These are phyloP conservation scores for Populus trichocarpa DNA, from an alignment of 441 rosid genomes.

Conservation along the genomic window DNA sequence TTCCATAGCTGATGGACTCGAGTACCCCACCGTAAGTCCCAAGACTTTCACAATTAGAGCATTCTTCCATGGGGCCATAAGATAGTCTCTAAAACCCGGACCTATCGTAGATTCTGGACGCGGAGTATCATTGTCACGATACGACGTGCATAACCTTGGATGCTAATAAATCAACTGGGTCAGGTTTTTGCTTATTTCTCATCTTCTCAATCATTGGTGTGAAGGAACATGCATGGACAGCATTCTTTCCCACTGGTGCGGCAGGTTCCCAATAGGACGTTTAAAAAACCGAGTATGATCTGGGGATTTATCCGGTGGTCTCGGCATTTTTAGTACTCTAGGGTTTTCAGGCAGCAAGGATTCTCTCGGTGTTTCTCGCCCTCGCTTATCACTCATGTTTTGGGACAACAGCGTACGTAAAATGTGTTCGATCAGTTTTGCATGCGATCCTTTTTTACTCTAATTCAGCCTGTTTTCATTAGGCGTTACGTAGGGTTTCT, in stretches of 20 bases:
- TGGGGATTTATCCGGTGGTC: background rate
- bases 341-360: background rate
- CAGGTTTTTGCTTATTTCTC: background rate
- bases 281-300: background rate
- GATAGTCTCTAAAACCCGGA: no score
- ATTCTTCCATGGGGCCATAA: no score
- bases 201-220: background rate
- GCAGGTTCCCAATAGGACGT: background rate
- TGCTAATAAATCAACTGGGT: background rate
- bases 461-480: no score
- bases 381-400: background rate
- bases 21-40: no score
- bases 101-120: no score
- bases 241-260: background rate
- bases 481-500: no score
- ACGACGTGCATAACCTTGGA: background rate
- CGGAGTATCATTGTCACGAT: background rate
- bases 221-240: background rate
- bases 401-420: background rate
- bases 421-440: background rate
- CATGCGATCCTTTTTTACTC: background rate
- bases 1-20: no score
- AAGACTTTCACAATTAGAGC: no score
- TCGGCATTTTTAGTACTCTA: background rate
- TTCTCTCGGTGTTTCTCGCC: background rate